Conservation (phyloP, 2,329 filamentous ascomycete genomes). For the Ceratocystis diversiconidia region DNA sequence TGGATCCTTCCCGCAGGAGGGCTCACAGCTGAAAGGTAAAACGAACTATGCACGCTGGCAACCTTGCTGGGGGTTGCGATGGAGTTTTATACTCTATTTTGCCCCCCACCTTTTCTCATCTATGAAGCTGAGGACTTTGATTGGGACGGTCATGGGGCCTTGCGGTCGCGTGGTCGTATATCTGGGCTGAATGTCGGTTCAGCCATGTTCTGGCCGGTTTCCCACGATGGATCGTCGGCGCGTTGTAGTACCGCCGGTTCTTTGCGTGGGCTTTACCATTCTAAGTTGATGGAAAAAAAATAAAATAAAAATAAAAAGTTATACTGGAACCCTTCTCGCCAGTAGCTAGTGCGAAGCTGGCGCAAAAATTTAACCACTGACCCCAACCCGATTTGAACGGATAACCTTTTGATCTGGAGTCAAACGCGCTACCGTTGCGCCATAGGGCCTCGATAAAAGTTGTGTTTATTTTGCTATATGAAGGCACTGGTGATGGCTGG, state of each 20-base stretch:
- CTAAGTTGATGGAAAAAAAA: background rate
- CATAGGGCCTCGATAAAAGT: conserved; percentile 3
- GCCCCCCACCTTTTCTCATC: too few species aligned
- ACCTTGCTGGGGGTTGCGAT: too few species aligned
- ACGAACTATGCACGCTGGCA: background rate
- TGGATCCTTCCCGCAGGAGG: background rate
- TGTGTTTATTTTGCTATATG: background rate
- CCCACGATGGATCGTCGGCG: too few species aligned
- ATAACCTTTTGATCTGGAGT: conserved; percentile 18
- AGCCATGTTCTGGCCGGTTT: too few species aligned
- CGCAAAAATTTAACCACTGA: background rate
- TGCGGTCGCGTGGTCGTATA: too few species aligned
- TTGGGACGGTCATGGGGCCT: too few species aligned
- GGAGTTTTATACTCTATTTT: too few species aligned
- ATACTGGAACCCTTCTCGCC: background rate
- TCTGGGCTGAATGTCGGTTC: too few species aligned
- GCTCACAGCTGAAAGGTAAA: background rate
- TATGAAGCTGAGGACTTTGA: too few species aligned
- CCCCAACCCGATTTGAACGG: conserved; percentile 18
- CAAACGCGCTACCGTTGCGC: conserved; percentile 18
- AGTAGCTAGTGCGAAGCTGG: background rate
- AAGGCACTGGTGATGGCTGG: background rate
- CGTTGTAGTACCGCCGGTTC: too few species aligned
- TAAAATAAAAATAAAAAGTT: background rate
- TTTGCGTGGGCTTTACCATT: too few species aligned